Evolutionary conservation across 768 basidiomycete species (phyloP).

Genomic region (Brasilioporus rufonigricans): DNA sequence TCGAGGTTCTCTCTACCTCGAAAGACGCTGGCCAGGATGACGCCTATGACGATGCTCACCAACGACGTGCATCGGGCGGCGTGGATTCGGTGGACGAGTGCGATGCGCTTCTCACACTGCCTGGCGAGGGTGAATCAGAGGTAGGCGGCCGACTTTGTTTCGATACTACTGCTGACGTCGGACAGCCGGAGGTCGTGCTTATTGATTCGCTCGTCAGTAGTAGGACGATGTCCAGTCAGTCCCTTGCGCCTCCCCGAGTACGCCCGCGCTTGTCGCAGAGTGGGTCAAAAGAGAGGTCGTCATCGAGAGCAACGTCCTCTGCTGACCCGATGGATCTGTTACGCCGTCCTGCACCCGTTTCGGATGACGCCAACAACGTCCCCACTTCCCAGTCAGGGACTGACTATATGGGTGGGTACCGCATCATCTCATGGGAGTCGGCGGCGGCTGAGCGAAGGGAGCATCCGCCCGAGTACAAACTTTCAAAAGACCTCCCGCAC

Average conservation of each 20-base stretch:
- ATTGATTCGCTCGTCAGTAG: constrained; percentile 5
- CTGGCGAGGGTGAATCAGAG: not conserved
- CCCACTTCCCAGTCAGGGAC: not conserved
- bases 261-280: not conserved
- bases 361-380: not conserved
- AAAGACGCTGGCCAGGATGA: not conserved
- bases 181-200: not conserved
- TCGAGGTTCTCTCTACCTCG: not conserved
- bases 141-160: not conserved
- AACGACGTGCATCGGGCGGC: constrained; percentile 2
- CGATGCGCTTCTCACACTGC: constrained; percentile 7
- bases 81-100: constrained; percentile 18
- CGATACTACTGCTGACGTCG: constrained; percentile 1
- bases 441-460: constrained; percentile 14
- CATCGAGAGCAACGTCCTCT: not conserved
- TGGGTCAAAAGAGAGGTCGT: not conserved
- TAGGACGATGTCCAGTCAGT: constrained; percentile 18
- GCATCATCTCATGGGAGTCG: constrained; percentile 24
- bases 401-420: constrained; percentile 3
- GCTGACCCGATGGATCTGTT: not conserved
- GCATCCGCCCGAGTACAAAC: constrained; percentile 23
- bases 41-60: not conserved
- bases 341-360: not conserved
- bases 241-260: not conserved
- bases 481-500: constrained; percentile 57